Percentiles rank a stretch among this genome's conserved stretches.
Evolutionary conservation across 192 early-diverging fungal species (phyloP).

Genomic region (Podila clonocystis): DNA sequence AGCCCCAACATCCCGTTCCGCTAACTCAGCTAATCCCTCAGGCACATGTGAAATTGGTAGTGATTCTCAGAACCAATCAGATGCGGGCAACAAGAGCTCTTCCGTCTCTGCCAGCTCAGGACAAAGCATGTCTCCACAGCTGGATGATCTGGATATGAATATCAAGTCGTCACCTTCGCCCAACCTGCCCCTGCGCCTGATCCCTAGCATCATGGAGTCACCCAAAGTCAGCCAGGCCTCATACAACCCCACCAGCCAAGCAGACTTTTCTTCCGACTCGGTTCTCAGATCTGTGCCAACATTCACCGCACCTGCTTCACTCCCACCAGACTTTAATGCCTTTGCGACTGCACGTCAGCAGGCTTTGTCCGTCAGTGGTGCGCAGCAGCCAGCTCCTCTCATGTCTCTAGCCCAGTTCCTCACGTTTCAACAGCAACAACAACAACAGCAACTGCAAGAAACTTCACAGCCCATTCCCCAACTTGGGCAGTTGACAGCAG

Average conservation of each 20-base stretch:
- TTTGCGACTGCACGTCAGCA: constrained; percentile 15
- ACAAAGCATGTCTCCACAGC: not conserved
- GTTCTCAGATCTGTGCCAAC: constrained; percentile 3
- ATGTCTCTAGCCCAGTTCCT: constrained; percentile 33
- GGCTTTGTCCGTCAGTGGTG: not conserved
- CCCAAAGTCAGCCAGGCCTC: not conserved
- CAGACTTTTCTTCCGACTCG: not conserved
- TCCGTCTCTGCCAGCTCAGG: no score
- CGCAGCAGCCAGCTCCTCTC: not conserved
- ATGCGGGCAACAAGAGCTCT: no score
- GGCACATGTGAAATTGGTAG: not conserved
- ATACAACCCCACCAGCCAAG: not conserved
- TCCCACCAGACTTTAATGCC: constrained; percentile 4
- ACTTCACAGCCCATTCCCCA: no score
- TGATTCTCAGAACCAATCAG: not conserved
- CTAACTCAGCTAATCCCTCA: not conserved
- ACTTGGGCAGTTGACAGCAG: no score
- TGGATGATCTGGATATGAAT: constrained; percentile 1
- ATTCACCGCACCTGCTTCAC: constrained; percentile 4
- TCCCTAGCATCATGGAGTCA: not conserved
- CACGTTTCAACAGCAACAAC: constrained; percentile 8
- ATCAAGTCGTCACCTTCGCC: constrained; percentile 34
- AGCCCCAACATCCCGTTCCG: not conserved
- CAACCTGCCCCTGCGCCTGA: not conserved
- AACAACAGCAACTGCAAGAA: not conserved